Base-by-base conservation (phyloP, 768 basidiomycete species). In the Gyrodon lividus region DNA sequence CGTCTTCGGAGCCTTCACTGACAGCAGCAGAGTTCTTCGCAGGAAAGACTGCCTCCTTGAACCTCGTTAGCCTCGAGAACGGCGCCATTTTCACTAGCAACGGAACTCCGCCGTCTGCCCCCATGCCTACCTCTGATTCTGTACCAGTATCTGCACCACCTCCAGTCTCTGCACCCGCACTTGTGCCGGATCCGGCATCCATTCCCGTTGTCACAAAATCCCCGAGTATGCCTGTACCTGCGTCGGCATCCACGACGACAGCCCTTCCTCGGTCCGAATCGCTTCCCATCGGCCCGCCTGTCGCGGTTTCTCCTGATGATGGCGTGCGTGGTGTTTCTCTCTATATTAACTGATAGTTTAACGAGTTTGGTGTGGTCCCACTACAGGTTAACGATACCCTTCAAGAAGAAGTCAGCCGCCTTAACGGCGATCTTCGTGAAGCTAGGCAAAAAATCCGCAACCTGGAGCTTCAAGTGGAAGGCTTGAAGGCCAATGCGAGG, bases 1-100 rank as follows among this genome's bases (percentile, higher is more conserved):
- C 84, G 0, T 91, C 92, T 5, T 69, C 77, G 50, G 89, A 95
- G 62, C 81, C 93, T 14, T 82, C 91, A 6, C 78, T 95, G 43
- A 76, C 81, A 17, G 88, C 95, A 8, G 76, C 82, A 53, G 92
- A 97, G 59, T 98, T 90, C 75, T 92, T 98, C 72, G 71, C 77
- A 10, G 93, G 94, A 43, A 96, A 95, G 72, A 77, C 77, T 10
- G 81, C 86, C 3, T 70, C 83, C n/a, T 79, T 84, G 9, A 91
- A 93, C 54, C 75, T 94, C 20, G 80, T 97, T 56, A 83, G 80
- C 67, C 82, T 98, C 46, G 87, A 90, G 37, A 83, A 82, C 42
- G 89, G 89, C 31, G 62, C 72, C 5, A 62, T 78, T 5, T 69
- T 77, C 35, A n/a, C 56, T 7, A 58, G 69, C 6, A 65, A 67